Evolutionary conservation across 2,329 filamentous ascomycete genomes (phyloP).

Genomic region (Colletotrichum karsti): DNA sequence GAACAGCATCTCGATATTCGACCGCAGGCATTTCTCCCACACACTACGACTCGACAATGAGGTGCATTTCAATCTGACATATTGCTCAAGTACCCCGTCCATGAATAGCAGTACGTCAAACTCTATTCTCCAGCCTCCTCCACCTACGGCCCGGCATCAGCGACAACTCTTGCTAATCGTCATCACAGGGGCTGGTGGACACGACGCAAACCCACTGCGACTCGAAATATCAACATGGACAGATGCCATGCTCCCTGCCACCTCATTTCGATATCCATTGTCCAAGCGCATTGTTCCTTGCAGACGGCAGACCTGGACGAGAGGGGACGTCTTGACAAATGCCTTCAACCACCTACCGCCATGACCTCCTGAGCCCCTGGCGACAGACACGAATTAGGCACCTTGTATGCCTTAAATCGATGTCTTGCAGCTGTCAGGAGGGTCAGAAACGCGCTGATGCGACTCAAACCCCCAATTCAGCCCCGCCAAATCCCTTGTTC

Average conservation of each 20-base stretch:
- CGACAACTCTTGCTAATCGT: not conserved
- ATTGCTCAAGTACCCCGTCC: not conserved
- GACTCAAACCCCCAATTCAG: constrained; percentile 11
- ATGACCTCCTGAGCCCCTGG: constrained; percentile 1
- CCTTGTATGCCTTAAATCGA: not conserved
- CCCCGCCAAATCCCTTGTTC: constrained; percentile 12
- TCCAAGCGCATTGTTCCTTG: constrained; percentile 6
- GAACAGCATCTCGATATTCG: no score
- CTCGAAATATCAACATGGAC: not conserved
- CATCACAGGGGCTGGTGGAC: not conserved
- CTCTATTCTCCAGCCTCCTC: not conserved
- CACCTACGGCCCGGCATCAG: not conserved
- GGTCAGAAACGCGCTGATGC: constrained; percentile 4
- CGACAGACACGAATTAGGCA: not conserved
- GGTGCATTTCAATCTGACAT: no score
- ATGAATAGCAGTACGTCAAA: constrained; percentile 3
- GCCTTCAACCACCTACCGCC: not conserved
- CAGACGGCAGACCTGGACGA: not conserved
- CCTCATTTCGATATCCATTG: not conserved
- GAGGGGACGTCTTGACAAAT: not conserved
- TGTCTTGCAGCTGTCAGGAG: constrained; percentile 28
- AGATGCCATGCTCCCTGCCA: not conserved
- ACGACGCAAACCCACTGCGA: not conserved
- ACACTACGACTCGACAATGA: not conserved
- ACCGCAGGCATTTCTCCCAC: no score